These are phyloP conservation scores for Phytophthora melonis DNA, from an alignment of 352 stramenopile genomes.

Conservation along the genomic window DNA sequence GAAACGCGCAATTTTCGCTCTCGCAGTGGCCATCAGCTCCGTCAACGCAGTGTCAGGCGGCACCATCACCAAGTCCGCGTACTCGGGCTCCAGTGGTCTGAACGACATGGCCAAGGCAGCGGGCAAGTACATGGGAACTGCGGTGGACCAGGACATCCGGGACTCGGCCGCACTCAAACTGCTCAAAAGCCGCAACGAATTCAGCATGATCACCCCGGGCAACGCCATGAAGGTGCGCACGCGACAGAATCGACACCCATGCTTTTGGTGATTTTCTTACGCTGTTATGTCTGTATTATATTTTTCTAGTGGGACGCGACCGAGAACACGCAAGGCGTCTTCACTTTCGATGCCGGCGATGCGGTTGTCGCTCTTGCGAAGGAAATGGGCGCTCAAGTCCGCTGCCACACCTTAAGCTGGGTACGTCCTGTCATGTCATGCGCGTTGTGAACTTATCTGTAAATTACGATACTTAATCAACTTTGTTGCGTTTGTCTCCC, in stretches of 20 bases:
- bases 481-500: no score
- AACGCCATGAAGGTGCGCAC: conserved; percentile 49
- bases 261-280: not conserved
- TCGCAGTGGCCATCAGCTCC: conserved; percentile 21
- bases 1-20: conserved; percentile 17
- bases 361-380: conserved; percentile 31
- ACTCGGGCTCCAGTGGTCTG: conserved; percentile 33
- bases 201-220: conserved; percentile 41
- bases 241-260: not conserved
- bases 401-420: conserved; percentile 42
- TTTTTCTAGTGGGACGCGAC: conserved; percentile 32
- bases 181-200: conserved; percentile 38
- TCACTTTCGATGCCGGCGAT: conserved; percentile 31
- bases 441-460: no score
- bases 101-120: conserved; percentile 35
- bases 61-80: conserved; percentile 32
- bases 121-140: conserved; percentile 47
- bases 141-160: conserved; percentile 33
- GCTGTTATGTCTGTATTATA: no score
- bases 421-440: no score
- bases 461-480: no score
- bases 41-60: conserved; percentile 19
- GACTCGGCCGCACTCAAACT: conserved; percentile 28
- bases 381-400: conserved; percentile 32
- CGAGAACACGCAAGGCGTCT: conserved; percentile 26